These are phyloP conservation scores for Saxophila tyrrhenica DNA, from an alignment of 495 filamentous ascomycete genomes.

Conservation along the genomic window DNA sequence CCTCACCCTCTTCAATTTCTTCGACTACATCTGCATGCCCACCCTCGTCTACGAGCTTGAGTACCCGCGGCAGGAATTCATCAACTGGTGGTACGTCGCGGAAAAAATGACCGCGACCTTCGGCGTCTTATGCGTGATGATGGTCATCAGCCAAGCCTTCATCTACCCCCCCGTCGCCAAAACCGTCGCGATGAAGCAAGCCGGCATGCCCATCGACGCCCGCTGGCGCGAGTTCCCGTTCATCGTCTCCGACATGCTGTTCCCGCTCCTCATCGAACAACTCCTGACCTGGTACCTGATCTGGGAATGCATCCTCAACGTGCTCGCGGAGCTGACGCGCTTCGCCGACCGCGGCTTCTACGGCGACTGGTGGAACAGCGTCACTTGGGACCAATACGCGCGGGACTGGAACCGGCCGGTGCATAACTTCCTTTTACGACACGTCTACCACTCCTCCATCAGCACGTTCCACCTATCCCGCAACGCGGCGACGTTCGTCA, in stretches of 20 bases:
- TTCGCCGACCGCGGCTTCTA: slow-evolving; percentile 75
- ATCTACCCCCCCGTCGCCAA: slow-evolving; percentile 58
- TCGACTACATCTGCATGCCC: slow-evolving; percentile 60
- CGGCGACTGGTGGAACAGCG: slow-evolving; percentile 51
- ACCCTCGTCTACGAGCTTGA: slow-evolving; percentile 68
- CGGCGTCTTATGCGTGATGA: slow-evolving; percentile 55
- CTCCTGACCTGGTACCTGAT: slow-evolving; percentile 62
- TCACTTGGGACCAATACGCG: slow-evolving; percentile 57
- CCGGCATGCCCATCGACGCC: slow-evolving; percentile 44
- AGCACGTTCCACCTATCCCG: slow-evolving; percentile 56
- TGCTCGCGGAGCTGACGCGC: slow-evolving; percentile 57
- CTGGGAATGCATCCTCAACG: slow-evolving; percentile 70
- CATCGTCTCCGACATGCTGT: slow-evolving; percentile 56
- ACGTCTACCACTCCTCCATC: slow-evolving; percentile 66
- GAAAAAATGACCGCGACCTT: slow-evolving; percentile 59
- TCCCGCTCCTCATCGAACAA: slow-evolving; percentile 68
- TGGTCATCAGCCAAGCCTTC: slow-evolving; percentile 38
- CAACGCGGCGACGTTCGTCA: slow-evolving; percentile 59
- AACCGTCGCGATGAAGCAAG: slow-evolving; percentile 51
- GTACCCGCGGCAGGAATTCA: slow-evolving; percentile 56
- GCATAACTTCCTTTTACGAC: slow-evolving; percentile 59
- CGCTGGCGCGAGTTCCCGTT: slow-evolving; percentile 57
- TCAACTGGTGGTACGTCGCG: slow-evolving; percentile 59
- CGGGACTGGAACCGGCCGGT: slow-evolving; percentile 66
- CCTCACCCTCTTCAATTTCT: slow-evolving; percentile 52